A percentile compares a stretch with the other conserved stretches of the same genome.
phyloP scores from a whole-genome alignment of 2,329 filamentous ascomycete genomes.

The Pyricularia sp. region DNA sequence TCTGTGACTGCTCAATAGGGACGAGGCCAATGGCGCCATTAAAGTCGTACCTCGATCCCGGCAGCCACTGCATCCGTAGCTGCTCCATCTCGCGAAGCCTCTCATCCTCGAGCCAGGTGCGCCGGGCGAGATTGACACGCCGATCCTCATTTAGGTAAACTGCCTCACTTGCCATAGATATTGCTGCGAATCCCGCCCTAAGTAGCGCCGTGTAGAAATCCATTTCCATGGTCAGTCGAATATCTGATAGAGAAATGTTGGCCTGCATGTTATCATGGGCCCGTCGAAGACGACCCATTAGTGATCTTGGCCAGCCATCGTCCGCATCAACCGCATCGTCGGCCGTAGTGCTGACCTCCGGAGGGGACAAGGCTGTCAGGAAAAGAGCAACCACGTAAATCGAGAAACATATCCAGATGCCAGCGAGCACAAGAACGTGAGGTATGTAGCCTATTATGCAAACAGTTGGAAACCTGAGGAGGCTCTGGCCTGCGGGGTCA shows the following conservation, averaged over 20 bases:
- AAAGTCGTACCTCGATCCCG: constrained; percentile 36
- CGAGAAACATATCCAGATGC: constrained; percentile 59
- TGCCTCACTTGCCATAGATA: constrained; percentile 89
- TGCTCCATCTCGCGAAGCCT: constrained; percentile 64
- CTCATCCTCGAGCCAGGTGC: constrained; percentile 89
- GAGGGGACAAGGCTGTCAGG: constrained; percentile 49
- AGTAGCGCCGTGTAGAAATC: constrained; percentile 91
- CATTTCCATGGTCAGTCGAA: constrained; percentile 73
- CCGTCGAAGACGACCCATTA: constrained; percentile 48
- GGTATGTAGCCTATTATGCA: constrained; percentile 93
- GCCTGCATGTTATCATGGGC: constrained; percentile 88
- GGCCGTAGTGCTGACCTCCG: constrained; percentile 20
- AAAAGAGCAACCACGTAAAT: constrained; percentile 70
- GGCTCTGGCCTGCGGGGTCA: constrained; percentile 46
- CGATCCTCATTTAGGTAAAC: constrained; percentile 87
- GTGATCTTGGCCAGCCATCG: constrained; percentile 18
- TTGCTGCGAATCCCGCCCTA: constrained; percentile 71
- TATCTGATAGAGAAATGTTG: constrained; percentile 69
- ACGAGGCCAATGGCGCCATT: constrained; percentile 42
- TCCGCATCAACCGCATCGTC: constrained; percentile 19
- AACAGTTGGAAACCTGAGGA: constrained; percentile 82
- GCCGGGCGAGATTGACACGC: constrained; percentile 55
- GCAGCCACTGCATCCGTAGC: constrained; percentile 35
- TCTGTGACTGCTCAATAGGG: constrained; percentile 34
- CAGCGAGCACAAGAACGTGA: constrained; percentile 72